Percentiles rank a stretch among this genome's conserved stretches.
Conservation (phyloP, 2,329 filamentous ascomycete genomes). For the Penicillium thymicola region DNA sequence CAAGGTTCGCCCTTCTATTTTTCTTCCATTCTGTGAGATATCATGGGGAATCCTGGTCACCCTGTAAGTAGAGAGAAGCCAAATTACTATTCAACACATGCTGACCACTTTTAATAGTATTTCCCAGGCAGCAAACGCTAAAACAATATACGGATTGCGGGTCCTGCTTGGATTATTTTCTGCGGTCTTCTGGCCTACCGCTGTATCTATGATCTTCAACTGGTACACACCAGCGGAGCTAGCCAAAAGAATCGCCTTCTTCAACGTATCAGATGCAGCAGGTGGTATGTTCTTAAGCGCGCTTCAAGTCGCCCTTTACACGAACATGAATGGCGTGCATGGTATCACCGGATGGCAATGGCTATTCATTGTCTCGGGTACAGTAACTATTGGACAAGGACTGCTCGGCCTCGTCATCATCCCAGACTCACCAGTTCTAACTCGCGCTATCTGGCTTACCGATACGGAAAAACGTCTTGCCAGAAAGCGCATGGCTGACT, state of each 20-base stretch:
- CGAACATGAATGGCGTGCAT: constrained; percentile 16
- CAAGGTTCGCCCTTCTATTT: constrained; percentile 3
- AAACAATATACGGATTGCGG: constrained; percentile 4
- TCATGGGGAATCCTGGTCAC: constrained; percentile 8
- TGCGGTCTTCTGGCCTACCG: constrained; percentile 8
- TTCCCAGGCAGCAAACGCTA: constrained; percentile 5
- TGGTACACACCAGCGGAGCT: constrained; percentile 19
- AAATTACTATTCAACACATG: background rate
- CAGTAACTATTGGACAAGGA: constrained; percentile 17
- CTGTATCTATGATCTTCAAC: constrained; percentile 15
- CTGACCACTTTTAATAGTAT: background rate
- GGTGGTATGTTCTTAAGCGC: constrained; percentile 20
- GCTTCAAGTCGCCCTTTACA: constrained; percentile 18
- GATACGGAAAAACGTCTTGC: constrained; percentile 11
- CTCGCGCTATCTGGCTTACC: constrained; percentile 18
- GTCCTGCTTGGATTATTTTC: constrained; percentile 6
- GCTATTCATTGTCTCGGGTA: constrained; percentile 11
- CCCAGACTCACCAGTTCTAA: constrained; percentile 18
- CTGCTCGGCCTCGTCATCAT: constrained; percentile 17
- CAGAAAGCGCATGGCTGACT: constrained; percentile 14
- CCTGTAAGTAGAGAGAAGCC: background rate
- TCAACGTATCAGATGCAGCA: constrained; percentile 15
- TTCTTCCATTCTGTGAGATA: constrained; percentile 9
- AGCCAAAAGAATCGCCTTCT: constrained; percentile 17
- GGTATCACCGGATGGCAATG: constrained; percentile 9